Conservation (phyloP, 495 filamentous ascomycete species). For the Hyaloscypha finlandica region DNA sequence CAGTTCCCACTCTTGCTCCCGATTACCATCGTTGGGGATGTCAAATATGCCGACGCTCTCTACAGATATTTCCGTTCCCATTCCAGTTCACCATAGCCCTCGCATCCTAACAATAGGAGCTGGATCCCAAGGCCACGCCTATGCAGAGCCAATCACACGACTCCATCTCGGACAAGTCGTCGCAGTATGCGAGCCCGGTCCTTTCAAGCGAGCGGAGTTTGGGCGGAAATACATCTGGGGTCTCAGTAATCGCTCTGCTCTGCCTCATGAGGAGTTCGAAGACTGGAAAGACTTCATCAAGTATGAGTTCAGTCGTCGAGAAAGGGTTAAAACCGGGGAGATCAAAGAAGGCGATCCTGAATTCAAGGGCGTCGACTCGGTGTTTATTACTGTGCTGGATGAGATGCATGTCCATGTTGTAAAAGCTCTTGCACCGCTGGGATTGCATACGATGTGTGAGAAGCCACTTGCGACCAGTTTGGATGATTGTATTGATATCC, state of each 20-base stretch:
- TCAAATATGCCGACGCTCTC: not conserved
- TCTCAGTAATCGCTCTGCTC: constrained; percentile 30
- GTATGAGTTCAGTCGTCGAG: constrained; percentile 59
- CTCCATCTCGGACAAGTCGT: constrained; percentile 40
- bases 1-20: not conserved
- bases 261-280: constrained; percentile 59
- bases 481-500: constrained; percentile 69
- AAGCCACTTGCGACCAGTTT: constrained; percentile 86
- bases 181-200: constrained; percentile 79
- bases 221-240: constrained; percentile 68
- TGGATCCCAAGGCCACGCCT: not conserved
- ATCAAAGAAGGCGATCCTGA: constrained; percentile 33
- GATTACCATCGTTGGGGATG: not conserved
- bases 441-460: constrained; percentile 85
- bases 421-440: constrained; percentile 61
- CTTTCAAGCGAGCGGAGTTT: constrained; percentile 69
- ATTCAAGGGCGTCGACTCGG: constrained; percentile 63
- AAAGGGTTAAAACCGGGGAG: constrained; percentile 29
- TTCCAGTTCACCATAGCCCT: not conserved
- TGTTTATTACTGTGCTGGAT: constrained; percentile 84
- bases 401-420: constrained; percentile 81
- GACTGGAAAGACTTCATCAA: constrained; percentile 71
- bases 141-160: not conserved
- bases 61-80: not conserved
- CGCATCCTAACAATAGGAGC: not conserved